Conservation (phyloP, 2,329 filamentous ascomycete genomes). For the Alternaria arborescens region DNA sequence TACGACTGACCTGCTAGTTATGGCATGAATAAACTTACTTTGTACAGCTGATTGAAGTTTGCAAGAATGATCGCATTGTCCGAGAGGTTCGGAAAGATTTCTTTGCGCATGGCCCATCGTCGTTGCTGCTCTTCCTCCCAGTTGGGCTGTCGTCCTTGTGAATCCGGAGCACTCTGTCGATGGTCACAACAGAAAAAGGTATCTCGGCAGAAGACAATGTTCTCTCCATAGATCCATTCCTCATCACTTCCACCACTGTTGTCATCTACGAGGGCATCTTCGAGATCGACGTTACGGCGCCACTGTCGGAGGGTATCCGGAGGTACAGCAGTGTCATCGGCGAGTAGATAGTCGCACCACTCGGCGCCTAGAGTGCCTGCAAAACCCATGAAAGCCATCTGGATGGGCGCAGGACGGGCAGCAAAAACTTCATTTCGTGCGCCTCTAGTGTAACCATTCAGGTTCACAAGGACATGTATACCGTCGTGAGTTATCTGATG, state of each 20-base stretch:
- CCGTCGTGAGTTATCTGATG: constrained; percentile 85
- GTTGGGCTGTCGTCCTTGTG: constrained; percentile 67
- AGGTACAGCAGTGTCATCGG: constrained; percentile 87
- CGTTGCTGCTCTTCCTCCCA: constrained; percentile 86
- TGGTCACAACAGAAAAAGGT: constrained; percentile 99
- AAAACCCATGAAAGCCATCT: constrained; percentile 99
- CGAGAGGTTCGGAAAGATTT: constrained; percentile 82
- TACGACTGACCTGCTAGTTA: neutral
- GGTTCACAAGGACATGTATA: constrained; percentile 93
- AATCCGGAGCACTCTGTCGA: constrained; percentile 83
- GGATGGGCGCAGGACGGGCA: constrained; percentile 89
- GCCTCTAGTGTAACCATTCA: constrained; percentile 97
- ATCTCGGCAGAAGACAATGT: constrained; percentile 91
- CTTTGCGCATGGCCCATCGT: constrained; percentile 91
- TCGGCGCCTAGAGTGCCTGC: constrained; percentile 94
- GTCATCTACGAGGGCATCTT: constrained; percentile 69
- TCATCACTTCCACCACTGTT: constrained; percentile 75
- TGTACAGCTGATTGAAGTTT: constrained; percentile 99
- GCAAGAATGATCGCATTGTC: constrained; percentile 91
- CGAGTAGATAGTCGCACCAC: constrained; percentile 97
- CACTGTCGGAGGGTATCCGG: constrained; percentile 80
- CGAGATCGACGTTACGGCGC: constrained; percentile 76
- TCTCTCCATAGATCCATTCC: constrained; percentile 95
- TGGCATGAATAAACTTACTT: constrained; percentile 66
- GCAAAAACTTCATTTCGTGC: constrained; percentile 98